Conservation (phyloP, 768 basidiomycete species). For the Rhizopogon sp. region DNA sequence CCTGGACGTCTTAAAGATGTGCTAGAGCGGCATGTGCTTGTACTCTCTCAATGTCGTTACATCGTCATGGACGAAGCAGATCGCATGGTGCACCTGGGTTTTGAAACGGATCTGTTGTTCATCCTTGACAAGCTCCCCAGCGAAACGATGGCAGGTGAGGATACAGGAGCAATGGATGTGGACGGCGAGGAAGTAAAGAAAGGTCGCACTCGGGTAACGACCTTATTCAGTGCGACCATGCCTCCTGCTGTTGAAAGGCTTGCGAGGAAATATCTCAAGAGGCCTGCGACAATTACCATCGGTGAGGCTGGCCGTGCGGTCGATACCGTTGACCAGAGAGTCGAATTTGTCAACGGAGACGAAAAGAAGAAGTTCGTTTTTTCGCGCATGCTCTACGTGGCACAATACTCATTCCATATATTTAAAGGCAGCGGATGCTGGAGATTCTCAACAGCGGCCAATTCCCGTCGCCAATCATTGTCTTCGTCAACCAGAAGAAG, state of each 20-base stretch:
- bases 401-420: conserved; percentile 6
- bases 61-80: conserved; percentile 99
- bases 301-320: conserved; percentile 98
- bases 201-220: conserved; percentile 87
- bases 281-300: conserved; percentile 94
- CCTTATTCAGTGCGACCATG: conserved; percentile 98
- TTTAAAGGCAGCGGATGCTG: conserved; percentile 67
- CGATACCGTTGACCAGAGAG: conserved; percentile 94
- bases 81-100: conserved; percentile 97
- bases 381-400: not conserved
- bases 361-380: conserved; percentile 90
- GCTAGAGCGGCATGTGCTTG: conserved; percentile 91
- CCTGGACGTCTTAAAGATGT: conserved; percentile 98
- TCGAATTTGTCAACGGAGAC: conserved; percentile 89
- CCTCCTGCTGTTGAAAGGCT: conserved; percentile 94
- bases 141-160: conserved; percentile 86
- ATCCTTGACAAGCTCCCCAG: conserved; percentile 90
- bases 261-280: conserved; percentile 88
- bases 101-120: conserved; percentile 90
- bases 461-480: conserved; percentile 89
- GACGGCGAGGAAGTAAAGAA: conserved; percentile 58
- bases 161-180: conserved; percentile 67
- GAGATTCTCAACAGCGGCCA: conserved; percentile 89
- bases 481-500: conserved; percentile 99
- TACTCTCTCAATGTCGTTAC: conserved; percentile 95